These are phyloP conservation scores for Thymus mandschuricus DNA, from an alignment of 257 asterid species.

Conservation along the genomic window DNA sequence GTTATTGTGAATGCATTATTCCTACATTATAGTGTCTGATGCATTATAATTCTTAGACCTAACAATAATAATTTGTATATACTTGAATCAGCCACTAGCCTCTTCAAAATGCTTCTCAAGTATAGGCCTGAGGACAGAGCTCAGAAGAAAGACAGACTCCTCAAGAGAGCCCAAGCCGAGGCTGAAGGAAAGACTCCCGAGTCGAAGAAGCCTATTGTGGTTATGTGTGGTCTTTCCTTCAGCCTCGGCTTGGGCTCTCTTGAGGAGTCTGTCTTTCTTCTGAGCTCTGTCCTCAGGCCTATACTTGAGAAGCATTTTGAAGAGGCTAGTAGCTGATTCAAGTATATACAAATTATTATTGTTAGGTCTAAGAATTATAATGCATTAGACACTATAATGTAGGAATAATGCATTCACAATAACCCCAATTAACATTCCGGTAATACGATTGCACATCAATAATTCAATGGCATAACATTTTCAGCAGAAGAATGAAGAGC, in stretches of 20 bases:
- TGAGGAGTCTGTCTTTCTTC: conserved; percentile 58
- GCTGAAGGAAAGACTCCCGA: conserved; percentile 56
- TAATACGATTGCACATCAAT: too few species aligned
- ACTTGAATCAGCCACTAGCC: conserved; percentile 44
- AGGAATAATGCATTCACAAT: too few species aligned
- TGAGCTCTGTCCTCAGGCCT: conserved; percentile 66
- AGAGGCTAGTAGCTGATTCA: conserved; percentile 50
- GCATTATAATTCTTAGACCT: not conserved
- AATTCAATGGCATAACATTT: too few species aligned
- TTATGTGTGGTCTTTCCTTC: conserved; percentile 65
- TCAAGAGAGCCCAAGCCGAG: conserved; percentile 68
- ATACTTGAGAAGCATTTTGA: conserved; percentile 60
- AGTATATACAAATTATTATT: not conserved
- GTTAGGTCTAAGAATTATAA: not conserved
- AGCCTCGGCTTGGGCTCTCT: conserved; percentile 66
- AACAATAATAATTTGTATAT: not conserved
- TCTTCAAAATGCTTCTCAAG: conserved; percentile 60
- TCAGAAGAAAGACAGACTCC: conserved; percentile 56
- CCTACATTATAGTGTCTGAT: too few species aligned
- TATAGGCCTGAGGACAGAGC: conserved; percentile 68
- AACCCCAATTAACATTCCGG: too few species aligned
- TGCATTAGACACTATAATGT: too few species aligned
- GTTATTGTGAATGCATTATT: too few species aligned
- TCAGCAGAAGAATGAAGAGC: too few species aligned
- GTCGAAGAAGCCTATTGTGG: conserved; percentile 57